Conservation (phyloP, 495 filamentous ascomycete genomes). For the Neurospora africana region DNA sequence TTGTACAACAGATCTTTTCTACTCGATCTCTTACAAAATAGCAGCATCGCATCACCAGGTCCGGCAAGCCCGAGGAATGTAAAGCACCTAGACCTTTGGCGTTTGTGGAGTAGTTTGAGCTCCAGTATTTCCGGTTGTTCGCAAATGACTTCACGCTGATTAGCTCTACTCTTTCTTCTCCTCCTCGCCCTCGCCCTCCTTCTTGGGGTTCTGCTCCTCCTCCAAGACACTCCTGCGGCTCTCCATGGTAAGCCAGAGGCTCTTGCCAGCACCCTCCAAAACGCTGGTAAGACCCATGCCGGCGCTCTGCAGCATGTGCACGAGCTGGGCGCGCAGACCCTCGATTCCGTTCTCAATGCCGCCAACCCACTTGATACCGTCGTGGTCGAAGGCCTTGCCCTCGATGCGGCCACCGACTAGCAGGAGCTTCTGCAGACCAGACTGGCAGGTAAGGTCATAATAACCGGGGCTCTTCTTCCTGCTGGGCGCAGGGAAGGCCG, state of each 20-base stretch:
- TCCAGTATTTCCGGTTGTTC: background rate
- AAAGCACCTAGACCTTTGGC: background rate
- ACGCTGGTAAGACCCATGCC: slow-evolving; percentile 60
- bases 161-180: slow-evolving; percentile 25
- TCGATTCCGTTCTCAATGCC: slow-evolving; percentile 76
- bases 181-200: slow-evolving; percentile 19
- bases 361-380: slow-evolving; percentile 72
- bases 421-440: slow-evolving; percentile 74
- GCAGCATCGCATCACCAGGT: background rate
- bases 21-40: background rate
- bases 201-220: slow-evolving; percentile 49
- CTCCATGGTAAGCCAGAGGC: slow-evolving; percentile 76
- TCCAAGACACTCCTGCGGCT: slow-evolving; percentile 65
- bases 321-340: slow-evolving; percentile 69
- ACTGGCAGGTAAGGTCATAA: slow-evolving; percentile 64
- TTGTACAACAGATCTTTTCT: background rate
- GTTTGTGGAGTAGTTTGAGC: background rate
- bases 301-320: slow-evolving; percentile 63
- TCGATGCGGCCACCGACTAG: slow-evolving; percentile 75
- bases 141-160: background rate
- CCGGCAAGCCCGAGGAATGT: background rate
- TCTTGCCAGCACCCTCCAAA: slow-evolving; percentile 67
- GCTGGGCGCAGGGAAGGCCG: slow-evolving; percentile 65
- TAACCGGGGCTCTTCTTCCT: slow-evolving; percentile 66
- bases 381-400: slow-evolving; percentile 70